Evolutionary conservation across 2,329 filamentous ascomycete genomes (phyloP), one percentile per base, ranked within the genome.

Genomic region (Sodiomyces alkalinus): DNA sequence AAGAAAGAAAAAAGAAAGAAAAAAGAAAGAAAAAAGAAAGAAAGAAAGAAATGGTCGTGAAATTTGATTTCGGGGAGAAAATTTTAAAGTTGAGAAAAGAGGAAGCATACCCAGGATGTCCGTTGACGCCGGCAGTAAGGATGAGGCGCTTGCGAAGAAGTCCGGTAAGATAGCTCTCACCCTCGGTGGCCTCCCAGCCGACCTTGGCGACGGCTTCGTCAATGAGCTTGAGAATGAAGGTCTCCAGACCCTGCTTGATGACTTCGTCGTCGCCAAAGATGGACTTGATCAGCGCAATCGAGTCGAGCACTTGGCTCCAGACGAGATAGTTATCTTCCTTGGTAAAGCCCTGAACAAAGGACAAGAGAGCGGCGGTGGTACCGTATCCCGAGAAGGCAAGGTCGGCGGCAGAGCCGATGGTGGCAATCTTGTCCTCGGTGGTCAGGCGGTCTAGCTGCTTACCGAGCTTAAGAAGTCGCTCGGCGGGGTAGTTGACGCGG

Each of bases 401-500:
- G 28, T 90, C 85, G 26, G 80, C 80, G 13, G 87, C 83, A 44
- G 93, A 92, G 35, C 82, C 85, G 33, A 94, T 72, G 29, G 94
- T 71, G 22, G 83, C 82, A 42, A 96, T 93, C 60, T 90, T 92
- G 57, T 98, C 90, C 48, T 87, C 74, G 5, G 79, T 74, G 37
- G 67, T 80, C 15, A 98, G 65, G 40, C 74, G 74, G 40, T 80
- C 66, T 11, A 85, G 74, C 41, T 81, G 74, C 29, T 73, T 68
- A 33, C 81, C 80, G 15, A 98, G 73, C 55, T 83, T 83, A 21
- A 69, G 70, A 22, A 98, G 67, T 26, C 87, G 74, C 37, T 72
- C 64, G n/a, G 82, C 74, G 5, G 90, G 83, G 47, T 96, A 92
- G 55, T 92, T 93, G 27, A 87, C 90, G 35, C 86, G 73, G 58